Conservation (phyloP, 1,284 basidiomycete species). For the Gymnopus androsaceus region DNA sequence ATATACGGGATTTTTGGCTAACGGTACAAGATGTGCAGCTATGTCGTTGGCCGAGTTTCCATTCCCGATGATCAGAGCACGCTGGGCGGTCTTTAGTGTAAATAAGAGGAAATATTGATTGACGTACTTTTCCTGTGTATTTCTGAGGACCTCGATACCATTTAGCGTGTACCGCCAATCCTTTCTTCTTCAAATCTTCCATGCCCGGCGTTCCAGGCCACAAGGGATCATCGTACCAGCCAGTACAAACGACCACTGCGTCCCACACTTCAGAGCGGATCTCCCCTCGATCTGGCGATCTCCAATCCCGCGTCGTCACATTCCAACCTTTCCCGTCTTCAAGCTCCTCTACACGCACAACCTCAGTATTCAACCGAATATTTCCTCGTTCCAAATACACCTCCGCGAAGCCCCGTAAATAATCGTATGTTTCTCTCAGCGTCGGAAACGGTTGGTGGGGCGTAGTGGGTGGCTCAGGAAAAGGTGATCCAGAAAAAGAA, state of each 20-base stretch:
- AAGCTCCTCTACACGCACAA: slow-evolving; percentile 38
- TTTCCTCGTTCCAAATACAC: slow-evolving; percentile 33
- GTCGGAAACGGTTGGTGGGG: slow-evolving; percentile 46
- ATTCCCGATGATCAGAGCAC: slow-evolving; percentile 45
- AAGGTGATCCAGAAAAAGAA: slow-evolving; percentile 40
- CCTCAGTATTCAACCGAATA: slow-evolving; percentile 43
- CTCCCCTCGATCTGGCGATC: slow-evolving; percentile 21
- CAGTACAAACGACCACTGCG: slow-evolving; percentile 43
- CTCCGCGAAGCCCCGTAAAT: slow-evolving; percentile 39
- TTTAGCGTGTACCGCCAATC: slow-evolving; percentile 37
- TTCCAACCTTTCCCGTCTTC: slow-evolving; percentile 37
- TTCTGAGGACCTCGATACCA: slow-evolving; percentile 39
- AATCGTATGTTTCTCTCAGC: slow-evolving; percentile 42
- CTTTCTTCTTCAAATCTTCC: slow-evolving; percentile 28
- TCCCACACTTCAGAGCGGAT: slow-evolving; percentile 42
- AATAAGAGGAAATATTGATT: background rate
- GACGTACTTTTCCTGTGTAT: slow-evolving; percentile 41
- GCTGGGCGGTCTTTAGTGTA: slow-evolving; percentile 34
- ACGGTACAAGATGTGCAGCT: slow-evolving; percentile 40
- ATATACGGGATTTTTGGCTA: slow-evolving; percentile 40
- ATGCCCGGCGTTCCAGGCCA: slow-evolving; percentile 45
- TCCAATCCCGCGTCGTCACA: slow-evolving; percentile 42
- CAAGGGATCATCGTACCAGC: slow-evolving; percentile 45
- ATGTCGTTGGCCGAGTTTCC: slow-evolving; percentile 53
- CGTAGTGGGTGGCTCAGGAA: slow-evolving; percentile 30